Evolutionary conservation across 768 basidiomycete species (phyloP).

Genomic region (Russula brevipes): DNA sequence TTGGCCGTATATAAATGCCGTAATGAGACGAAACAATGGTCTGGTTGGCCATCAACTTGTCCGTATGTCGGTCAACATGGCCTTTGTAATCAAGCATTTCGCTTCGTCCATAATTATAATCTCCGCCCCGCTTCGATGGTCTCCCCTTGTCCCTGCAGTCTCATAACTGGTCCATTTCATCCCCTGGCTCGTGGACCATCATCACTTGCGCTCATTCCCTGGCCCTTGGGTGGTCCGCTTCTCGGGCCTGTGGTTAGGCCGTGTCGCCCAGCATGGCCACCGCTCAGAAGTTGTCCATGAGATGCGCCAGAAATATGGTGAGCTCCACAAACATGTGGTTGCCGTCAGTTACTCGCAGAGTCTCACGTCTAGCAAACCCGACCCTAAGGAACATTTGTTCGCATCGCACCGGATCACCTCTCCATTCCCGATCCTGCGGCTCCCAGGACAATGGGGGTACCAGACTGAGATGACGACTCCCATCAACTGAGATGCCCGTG

Average conservation of each 20-base stretch:
- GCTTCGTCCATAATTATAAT: neutral
- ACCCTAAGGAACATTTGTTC: conserved; percentile 36
- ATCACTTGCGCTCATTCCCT: conserved; percentile 33
- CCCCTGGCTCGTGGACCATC: conserved; percentile 33
- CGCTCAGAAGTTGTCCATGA: conserved; percentile 36
- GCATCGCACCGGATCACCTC: conserved; percentile 44
- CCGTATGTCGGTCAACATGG: conserved; percentile 7
- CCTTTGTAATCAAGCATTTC: neutral
- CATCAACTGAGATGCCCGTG: too few relatives aligned
- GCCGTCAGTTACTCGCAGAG: neutral
- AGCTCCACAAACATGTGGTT: neutral
- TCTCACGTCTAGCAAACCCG: neutral
- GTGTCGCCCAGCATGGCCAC: conserved; percentile 33
- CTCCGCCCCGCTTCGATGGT: conserved; percentile 1
- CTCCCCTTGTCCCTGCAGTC: conserved; percentile 16
- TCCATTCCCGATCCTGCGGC: conserved; percentile 44
- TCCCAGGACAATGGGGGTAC: neutral
- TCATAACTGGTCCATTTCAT: conserved; percentile 31
- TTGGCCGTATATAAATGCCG: neutral
- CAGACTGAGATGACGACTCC: too few relatives aligned
- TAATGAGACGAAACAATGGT: neutral
- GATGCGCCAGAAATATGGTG: conserved; percentile 41
- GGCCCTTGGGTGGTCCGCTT: conserved; percentile 40
- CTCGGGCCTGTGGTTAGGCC: conserved; percentile 38
- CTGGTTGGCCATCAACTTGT: too few relatives aligned